phyloP scores from a whole-genome alignment of 495 filamentous ascomycete species.

The Bryoglossum gracile region DNA sequence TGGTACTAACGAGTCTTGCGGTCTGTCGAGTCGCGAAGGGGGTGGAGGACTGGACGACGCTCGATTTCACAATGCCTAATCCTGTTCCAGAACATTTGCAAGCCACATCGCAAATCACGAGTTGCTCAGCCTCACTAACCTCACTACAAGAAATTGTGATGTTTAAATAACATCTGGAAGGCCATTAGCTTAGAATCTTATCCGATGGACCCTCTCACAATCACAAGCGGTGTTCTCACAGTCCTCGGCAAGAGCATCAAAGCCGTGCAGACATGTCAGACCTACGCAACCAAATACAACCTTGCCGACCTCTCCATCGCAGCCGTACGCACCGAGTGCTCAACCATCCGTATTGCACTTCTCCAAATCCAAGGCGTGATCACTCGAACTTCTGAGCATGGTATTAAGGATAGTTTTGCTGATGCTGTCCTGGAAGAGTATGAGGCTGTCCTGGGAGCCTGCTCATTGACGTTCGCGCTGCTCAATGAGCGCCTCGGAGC shows the following conservation, averaged over 20 bases:
- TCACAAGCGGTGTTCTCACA: constrained; percentile 5
- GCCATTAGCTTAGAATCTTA: too few species aligned
- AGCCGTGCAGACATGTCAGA: constrained; percentile 4
- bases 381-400: neutral
- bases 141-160: too few species aligned
- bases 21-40: too few species aligned
- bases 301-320: neutral
- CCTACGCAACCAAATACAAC: constrained; percentile 1
- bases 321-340: constrained; percentile 7
- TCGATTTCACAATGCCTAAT: too few species aligned
- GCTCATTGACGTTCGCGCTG: neutral
- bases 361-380: constrained; percentile 4
- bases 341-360: constrained; percentile 1
- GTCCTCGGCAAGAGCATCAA: neutral
- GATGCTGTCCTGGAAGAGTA: constrained; percentile 5
- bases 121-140: too few species aligned
- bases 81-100: too few species aligned
- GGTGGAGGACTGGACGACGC: too few species aligned
- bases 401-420: neutral
- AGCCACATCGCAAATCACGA: too few species aligned
- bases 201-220: constrained; percentile 13
- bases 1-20: too few species aligned
- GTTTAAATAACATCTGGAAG: too few species aligned
- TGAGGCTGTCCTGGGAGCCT: neutral
- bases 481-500: neutral